These are phyloP conservation scores for Alternaria panax DNA, from an alignment of 2,329 filamentous ascomycete genomes.

Conservation along the genomic window DNA sequence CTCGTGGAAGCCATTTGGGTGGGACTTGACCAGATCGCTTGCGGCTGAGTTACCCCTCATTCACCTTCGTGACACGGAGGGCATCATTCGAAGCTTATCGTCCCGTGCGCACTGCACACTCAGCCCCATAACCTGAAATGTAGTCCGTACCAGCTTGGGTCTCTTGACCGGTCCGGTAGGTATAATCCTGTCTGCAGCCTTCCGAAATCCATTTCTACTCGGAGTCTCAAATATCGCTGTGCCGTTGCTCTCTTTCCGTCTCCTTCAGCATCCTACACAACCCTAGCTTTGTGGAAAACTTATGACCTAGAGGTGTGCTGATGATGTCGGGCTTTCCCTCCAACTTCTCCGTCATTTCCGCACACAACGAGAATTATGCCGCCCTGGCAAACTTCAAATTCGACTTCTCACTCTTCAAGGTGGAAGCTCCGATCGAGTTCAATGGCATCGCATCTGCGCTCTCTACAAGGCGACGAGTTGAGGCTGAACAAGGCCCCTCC, in stretches of 20 bases:
- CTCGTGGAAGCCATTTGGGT: too few relatives aligned
- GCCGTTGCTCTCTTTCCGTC: too few relatives aligned
- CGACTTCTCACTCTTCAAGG: conserved; percentile 54
- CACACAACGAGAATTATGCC: conserved; percentile 23
- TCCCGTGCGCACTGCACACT: neutral
- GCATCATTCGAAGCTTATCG: too few relatives aligned
- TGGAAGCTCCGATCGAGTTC: conserved; percentile 52
- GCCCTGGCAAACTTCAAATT: conserved; percentile 48
- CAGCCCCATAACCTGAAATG: neutral
- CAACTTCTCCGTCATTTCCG: neutral
- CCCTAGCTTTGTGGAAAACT: neutral
- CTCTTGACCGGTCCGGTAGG: neutral
- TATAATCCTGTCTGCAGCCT: neutral
- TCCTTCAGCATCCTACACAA: too few relatives aligned
- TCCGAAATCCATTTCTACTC: neutral
- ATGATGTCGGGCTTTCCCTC: neutral
- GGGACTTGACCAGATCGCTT: too few relatives aligned
- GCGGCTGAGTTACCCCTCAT: too few relatives aligned
- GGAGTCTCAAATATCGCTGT: neutral
- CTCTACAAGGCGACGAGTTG: conserved; percentile 35
- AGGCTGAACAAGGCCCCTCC: conserved; percentile 50
- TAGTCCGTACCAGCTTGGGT: neutral
- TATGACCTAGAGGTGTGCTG: neutral
- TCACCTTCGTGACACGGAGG: too few relatives aligned
- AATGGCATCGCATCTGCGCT: conserved; percentile 41